Evolutionary conservation across 2,329 filamentous ascomycete genomes (phyloP).

Genomic region (Anisogramma anomala): DNA sequence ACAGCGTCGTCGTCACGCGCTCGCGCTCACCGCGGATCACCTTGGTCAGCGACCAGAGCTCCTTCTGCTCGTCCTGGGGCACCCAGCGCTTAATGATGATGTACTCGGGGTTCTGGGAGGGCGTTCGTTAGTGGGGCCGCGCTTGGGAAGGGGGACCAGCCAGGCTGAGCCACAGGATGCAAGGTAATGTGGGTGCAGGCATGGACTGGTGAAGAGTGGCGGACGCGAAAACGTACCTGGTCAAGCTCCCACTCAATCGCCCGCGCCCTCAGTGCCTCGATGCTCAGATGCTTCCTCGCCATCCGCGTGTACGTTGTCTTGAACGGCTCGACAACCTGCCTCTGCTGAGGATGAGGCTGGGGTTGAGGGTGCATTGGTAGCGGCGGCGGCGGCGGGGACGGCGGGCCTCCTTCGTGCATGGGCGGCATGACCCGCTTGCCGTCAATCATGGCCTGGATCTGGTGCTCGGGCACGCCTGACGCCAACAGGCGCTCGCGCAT

Average conservation of each 20-base stretch:
- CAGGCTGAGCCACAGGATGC: neutral
- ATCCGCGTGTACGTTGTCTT: constrained; percentile 50
- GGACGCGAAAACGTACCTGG: constrained; percentile 29
- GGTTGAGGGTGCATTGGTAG: constrained; percentile 22
- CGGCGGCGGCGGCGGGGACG: neutral
- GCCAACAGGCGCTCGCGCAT: constrained; percentile 47
- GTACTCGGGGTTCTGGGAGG: constrained; percentile 50
- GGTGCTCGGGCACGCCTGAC: constrained; percentile 46
- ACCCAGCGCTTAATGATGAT: constrained; percentile 65
- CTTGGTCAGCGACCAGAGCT: constrained; percentile 61
- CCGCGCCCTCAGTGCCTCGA: constrained; percentile 47
- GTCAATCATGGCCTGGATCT: constrained; percentile 47
- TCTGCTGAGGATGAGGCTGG: neutral
- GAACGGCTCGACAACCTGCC: constrained; percentile 1
- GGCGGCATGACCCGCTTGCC: constrained; percentile 35
- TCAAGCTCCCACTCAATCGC: constrained; percentile 48
- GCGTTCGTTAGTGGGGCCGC: constrained; percentile 7
- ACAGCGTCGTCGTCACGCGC: constrained; percentile 30
- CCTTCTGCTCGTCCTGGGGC: constrained; percentile 57
- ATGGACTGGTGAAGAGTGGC: neutral
- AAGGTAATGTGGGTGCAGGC: neutral
- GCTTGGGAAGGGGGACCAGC: constrained; percentile 24
- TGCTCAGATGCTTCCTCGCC: constrained; percentile 47
- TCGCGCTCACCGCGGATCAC: constrained; percentile 46
- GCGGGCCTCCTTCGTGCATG: neutral